Evolutionary conservation across 352 stramenopile species (phyloP).

Genomic region (Phytophthora cajani): DNA sequence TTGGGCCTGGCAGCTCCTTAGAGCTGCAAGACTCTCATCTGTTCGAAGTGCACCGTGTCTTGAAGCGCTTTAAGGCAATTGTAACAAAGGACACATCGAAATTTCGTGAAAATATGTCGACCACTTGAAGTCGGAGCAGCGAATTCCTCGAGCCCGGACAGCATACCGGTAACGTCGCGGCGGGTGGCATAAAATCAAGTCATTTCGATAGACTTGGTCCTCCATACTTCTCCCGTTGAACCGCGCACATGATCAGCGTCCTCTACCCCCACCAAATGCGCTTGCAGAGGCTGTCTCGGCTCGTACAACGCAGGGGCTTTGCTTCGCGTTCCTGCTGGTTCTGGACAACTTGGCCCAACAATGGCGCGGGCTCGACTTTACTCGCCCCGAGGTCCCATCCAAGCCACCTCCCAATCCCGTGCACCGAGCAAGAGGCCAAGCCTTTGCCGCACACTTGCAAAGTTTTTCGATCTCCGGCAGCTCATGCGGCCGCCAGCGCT

Average conservation of each 20-base stretch:
- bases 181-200: neutral
- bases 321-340: neutral
- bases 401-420: conserved; percentile 13
- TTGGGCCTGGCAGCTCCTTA: no score
- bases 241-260: neutral
- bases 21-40: no score
- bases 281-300: conserved; percentile 21
- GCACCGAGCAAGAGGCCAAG: neutral
- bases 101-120: conserved; percentile 2
- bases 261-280: conserved; percentile 3
- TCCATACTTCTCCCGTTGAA: neutral
- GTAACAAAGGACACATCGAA: neutral
- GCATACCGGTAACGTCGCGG: conserved; percentile 20
- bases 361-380: conserved; percentile 28
- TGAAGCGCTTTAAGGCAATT: no score
- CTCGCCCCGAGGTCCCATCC: conserved; percentile 24
- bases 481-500: conserved; percentile 24
- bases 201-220: conserved; percentile 10
- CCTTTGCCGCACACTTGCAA: conserved; percentile 20
- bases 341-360: neutral
- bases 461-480: conserved; percentile 17
- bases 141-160: conserved; percentile 6
- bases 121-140: neutral
- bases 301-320: conserved; percentile 1
- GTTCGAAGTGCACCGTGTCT: no score